Evolutionary conservation across 2,329 filamentous ascomycete genomes (phyloP).

Genomic region (Neofusicoccum sp.): DNA sequence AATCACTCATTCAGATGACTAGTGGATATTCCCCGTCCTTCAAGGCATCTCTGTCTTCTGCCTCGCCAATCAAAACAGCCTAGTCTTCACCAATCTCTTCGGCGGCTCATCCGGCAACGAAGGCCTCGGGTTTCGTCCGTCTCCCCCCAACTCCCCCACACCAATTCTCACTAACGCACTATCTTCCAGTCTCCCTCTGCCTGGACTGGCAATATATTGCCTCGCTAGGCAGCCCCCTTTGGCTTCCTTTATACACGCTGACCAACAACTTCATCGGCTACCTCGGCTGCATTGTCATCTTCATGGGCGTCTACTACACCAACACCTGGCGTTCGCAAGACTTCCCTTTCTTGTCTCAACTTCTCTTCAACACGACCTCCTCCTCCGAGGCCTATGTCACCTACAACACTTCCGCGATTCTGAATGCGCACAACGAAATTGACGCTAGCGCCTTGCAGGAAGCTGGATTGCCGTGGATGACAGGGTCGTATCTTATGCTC

Average conservation of each 20-base stretch:
- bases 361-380: constrained; percentile 21
- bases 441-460: constrained; percentile 37
- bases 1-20: neutral
- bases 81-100: constrained; percentile 53
- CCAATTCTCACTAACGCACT: constrained; percentile 18
- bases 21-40: constrained; percentile 21
- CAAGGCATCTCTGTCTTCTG: constrained; percentile 13
- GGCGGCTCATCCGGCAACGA: constrained; percentile 52
- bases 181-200: constrained; percentile 58
- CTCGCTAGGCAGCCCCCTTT: constrained; percentile 35
- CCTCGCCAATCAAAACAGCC: constrained; percentile 31
- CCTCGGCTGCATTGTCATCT: constrained; percentile 40
- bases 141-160: neutral
- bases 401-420: constrained; percentile 25
- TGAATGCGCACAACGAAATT: constrained; percentile 38
- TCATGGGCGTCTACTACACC: constrained; percentile 46
- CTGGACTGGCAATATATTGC: constrained; percentile 68
- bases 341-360: constrained; percentile 28
- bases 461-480: constrained; percentile 48
- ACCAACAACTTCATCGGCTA: constrained; percentile 39
- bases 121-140: constrained; percentile 43
- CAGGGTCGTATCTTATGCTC: constrained; percentile 22
- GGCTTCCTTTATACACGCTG: constrained; percentile 31
- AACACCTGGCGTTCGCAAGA: constrained; percentile 46
- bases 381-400: constrained; percentile 16